Evolutionary conservation across 192 early-diverging fungal species (phyloP), one percentile per base, ranked within the genome.

Genomic region (Coemansia sp.): DNA sequence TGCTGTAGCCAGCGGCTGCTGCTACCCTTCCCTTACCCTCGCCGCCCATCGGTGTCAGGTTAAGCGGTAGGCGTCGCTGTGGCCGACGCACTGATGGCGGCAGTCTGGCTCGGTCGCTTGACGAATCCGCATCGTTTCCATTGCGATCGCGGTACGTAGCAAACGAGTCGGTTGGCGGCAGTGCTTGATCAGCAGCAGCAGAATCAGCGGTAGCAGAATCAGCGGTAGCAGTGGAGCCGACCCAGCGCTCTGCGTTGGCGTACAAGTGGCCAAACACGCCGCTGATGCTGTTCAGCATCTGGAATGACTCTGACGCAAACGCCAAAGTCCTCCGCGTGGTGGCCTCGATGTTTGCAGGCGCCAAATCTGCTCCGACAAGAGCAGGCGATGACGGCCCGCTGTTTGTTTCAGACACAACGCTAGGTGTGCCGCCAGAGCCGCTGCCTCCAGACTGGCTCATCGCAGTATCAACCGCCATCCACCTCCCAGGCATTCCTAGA

Each of bases 401-500:
- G 44, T 53, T 44, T 26, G 46, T 39, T 6, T 65, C 49, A 5
- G 81, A 69, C 21, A 71, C 55, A 30, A 70, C 63, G 57, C 67
- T 64, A 20, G 69, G 60, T 26, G 77, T 44, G 36, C 72, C 41
- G 43, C 18, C 35, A 7, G 68, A 66, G 68, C 69, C 43, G 38
- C 30, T 44, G 26, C 44, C n/a, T 51, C n/a, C n/a, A n/a, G 24
- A 33, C 30, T n/a, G 23, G 34, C 61, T 58, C 18, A 46, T 23
- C 26, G 58, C 48, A 36, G 72, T 52, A 23, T 79, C 76, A 14
- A 67, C 76, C 12, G 67, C 55, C 33, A 63, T 62, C 72, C 93
- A 95, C 34, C 94, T 85, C 23, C 82, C 79, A 6, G 96, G 96
- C 71, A 98, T 77, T 1, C 81, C 79, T 9, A 98, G 75, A 43